Percentiles rank a stretch among this genome's conserved stretches.
phyloP scores from a whole-genome alignment of 129 eudicot species.

The Mikania micrantha region DNA sequence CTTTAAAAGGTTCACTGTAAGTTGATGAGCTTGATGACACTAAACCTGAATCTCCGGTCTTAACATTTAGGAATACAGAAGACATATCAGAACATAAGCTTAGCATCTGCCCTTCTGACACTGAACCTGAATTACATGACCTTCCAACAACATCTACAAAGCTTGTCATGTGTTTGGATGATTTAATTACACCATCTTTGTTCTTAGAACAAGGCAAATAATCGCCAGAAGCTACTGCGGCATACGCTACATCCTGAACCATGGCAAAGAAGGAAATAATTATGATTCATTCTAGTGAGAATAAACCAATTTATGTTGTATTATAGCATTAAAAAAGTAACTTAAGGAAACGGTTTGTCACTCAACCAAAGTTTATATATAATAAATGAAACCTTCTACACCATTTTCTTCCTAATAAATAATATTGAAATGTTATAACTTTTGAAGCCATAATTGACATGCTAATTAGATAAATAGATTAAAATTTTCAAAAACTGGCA shows the following conservation, averaged over 20 bases:
- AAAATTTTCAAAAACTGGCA: not conserved
- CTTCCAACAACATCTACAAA: slow-evolving; percentile 81
- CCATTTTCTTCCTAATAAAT: not conserved
- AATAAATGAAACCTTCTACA: not conserved
- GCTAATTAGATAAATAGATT: not conserved
- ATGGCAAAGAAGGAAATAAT: not conserved
- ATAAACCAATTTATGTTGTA: not conserved
- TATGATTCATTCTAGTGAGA: not conserved
- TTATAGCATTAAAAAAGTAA: no score
- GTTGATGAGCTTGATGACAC: slow-evolving; percentile 25
- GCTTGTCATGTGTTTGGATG: slow-evolving; percentile 48
- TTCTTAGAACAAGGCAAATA: slow-evolving; percentile 24
- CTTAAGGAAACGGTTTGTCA: not conserved
- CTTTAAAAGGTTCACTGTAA: slow-evolving; percentile 36
- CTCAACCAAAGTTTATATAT: not conserved
- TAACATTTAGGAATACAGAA: slow-evolving; percentile 38
- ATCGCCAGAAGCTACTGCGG: slow-evolving; percentile 29
- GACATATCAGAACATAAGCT: slow-evolving; percentile 46
- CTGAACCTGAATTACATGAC: slow-evolving; percentile 35
- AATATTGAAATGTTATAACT: not conserved
- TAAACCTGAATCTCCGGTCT: slow-evolving; percentile 22
- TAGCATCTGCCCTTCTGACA: slow-evolving; percentile 31
- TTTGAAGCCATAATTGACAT: not conserved
- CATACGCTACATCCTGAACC: slow-evolving; percentile 46
- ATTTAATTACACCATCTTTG: slow-evolving; percentile 32